These are phyloP conservation scores for Candida palmyrensis DNA, from an alignment of 805 yeast genomes.

Conservation along the genomic window DNA sequence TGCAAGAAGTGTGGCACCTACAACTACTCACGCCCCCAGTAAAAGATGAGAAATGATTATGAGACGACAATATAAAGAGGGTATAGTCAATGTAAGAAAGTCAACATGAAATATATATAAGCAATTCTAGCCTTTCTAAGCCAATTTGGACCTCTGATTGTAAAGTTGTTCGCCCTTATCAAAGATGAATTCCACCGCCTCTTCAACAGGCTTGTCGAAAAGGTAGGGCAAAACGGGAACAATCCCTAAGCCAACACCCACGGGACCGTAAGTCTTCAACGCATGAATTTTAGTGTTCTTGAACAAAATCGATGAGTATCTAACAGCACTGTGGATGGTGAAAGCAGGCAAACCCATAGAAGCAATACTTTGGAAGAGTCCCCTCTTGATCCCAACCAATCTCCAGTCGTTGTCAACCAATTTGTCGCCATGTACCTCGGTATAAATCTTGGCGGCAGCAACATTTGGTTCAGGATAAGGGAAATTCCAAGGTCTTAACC, in stretches of 20 bases:
- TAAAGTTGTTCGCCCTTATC: conserved; percentile 41
- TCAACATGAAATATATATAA: not conserved
- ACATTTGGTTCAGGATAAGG: conserved; percentile 38
- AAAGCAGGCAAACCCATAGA: conserved; percentile 86
- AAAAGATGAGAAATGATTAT: not conserved
- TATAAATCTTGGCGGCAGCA: conserved; percentile 30
- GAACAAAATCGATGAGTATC: conserved; percentile 60
- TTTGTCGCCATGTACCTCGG: conserved; percentile 14
- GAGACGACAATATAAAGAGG: not conserved
- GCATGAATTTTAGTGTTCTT: conserved; percentile 46
- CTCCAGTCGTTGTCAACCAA: conserved; percentile 60
- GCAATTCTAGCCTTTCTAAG: not conserved
- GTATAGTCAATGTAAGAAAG: not conserved
- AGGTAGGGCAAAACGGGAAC: conserved; percentile 75
- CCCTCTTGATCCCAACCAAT: conserved; percentile 59
- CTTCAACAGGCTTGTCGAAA: conserved; percentile 81
- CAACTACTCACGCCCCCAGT: conserved; percentile 58
- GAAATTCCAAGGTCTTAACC: conserved; percentile 63
- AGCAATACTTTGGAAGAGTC: conserved; percentile 76
- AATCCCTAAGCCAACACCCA: conserved; percentile 67
- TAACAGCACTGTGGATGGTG: conserved; percentile 73
- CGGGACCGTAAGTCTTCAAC: conserved; percentile 68
- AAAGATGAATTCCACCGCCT: conserved; percentile 57
- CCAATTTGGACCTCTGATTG: conserved; percentile 6
- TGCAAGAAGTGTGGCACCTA: conserved; percentile 72